phyloP scores from a whole-genome alignment of 2,329 filamentous ascomycete genomes.

The Diaporthe velutina region DNA sequence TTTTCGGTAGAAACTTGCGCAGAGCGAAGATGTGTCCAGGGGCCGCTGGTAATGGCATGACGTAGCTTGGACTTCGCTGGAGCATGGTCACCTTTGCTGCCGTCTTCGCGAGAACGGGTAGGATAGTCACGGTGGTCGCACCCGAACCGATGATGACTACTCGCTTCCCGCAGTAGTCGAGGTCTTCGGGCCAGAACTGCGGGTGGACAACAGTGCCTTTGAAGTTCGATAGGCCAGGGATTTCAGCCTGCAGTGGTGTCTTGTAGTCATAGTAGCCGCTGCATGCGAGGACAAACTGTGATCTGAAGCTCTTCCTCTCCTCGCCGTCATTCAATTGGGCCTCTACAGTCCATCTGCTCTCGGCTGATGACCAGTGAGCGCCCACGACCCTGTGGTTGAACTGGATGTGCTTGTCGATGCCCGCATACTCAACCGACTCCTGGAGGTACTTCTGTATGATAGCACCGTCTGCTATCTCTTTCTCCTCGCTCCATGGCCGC shows the following conservation, averaged over 20 bases:
- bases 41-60: constrained; percentile 61
- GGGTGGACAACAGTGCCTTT: constrained; percentile 75
- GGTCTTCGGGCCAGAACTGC: constrained; percentile 80
- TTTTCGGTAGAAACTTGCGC: constrained; percentile 59
- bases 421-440: constrained; percentile 62
- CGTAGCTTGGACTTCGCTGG: constrained; percentile 82
- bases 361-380: constrained; percentile 66
- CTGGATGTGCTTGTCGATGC: constrained; percentile 67
- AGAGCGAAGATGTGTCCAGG: constrained; percentile 56
- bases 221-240: constrained; percentile 79
- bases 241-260: constrained; percentile 68
- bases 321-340: constrained; percentile 52
- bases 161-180: constrained; percentile 75
- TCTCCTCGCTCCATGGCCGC: constrained; percentile 74
- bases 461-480: constrained; percentile 64
- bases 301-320: constrained; percentile 47
- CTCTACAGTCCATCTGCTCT: constrained; percentile 68
- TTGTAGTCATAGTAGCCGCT: constrained; percentile 81
- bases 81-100: constrained; percentile 81
- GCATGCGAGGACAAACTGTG: constrained; percentile 71
- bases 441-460: constrained; percentile 68
- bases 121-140: constrained; percentile 82
- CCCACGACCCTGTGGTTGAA: constrained; percentile 62
- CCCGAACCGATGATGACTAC: constrained; percentile 82
- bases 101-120: constrained; percentile 76